Base-by-base conservation (phyloP, 164 flowering plant species). In the Magnolia officinalis region DNA sequence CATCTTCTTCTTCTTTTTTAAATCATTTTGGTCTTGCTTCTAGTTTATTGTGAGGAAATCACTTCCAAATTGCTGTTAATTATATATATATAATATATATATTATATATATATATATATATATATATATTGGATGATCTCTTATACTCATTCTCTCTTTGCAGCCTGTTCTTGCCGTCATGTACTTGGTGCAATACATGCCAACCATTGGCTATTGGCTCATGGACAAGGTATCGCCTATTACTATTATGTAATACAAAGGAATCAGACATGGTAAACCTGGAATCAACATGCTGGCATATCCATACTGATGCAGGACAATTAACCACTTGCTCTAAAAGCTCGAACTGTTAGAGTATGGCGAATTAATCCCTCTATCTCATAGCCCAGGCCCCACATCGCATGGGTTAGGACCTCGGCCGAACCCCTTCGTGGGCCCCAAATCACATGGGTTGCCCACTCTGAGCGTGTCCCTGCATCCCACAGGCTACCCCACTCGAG, bases 91-190 rank as follows among this genome's bases (percentile, higher is more conserved):
- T 26, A n/a, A n/a, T n/a, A n/a, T n/a, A n/a, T n/a, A n/a, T n/a
- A n/a, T n/a, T n/a, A n/a, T n/a, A 10, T 1, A 18, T n/a, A 20
- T 64, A 65, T 68, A 68, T 68, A 13, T 24, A 14, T 31, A 6
- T 68, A 68, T 8, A 26, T 1, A 26, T 70, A 8, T 70, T 10
- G n/a, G 72, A 18, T 11, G 72, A 50, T 49, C 23, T 70, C 24
- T n/a, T 50, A 50, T 50, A n/a, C 49, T 68, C 24, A 5, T 26
- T 24, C 58, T 70, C 19, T n/a, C 45, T 6, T 78, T 86, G 86
- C 96, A 94, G 98, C 98, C 99, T 72, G 97, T 96, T 63, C 93
- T 96, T 55, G 92, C 89, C 74, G 92, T 96, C 50, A 94, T 96
- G 99, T 96, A 96, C 80, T 77, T 94, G 85, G 91, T 91, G 82